Base-by-base conservation (phyloP, 2,329 filamentous ascomycete genomes). In the Aspergillus viridinutans region DNA sequence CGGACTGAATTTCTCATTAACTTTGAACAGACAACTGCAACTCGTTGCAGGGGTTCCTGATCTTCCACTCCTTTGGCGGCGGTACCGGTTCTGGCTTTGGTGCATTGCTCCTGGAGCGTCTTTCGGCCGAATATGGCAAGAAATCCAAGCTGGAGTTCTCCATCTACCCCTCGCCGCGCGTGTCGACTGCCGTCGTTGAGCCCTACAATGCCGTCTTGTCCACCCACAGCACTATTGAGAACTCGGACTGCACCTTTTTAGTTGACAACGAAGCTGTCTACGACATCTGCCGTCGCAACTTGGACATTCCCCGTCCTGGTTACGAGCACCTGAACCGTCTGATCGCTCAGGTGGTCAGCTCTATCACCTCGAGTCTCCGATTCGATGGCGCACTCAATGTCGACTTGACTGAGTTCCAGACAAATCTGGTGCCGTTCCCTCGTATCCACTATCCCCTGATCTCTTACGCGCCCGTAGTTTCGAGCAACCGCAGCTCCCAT, bases 401-500 rank as follows among this genome's bases (percentile, higher is more conserved):
- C 68, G 85, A 88, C 72, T 72, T 88, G 68, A 85, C 85, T 68
- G 85, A 88, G 70, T 88, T 88, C 78, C 85, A 88, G 75, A 88
- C 85, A 64, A 88, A 88, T 72, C 73, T 88, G 73, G 85, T 87
- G 53, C 85, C 85, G 6, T 88, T 85, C 72, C 85, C 85, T 25
- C 81, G 85, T 69, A 87, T 88, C 64, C 85, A 88, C 71, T 88
- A 86, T 70, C 85, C 85, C 45, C 73, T 88, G 62, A 85, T 87
- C 73, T 83, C 80, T 64, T 88, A 86, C 65, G 83, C 85, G 1
- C 85, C 85, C 2, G 84, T 88, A 54, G 79, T 87, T 58, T 84
- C 81, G 29, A 85, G 85, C 58, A 81, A 83, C 79, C 90, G 90
- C 83, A 90, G 88, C 75, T 84, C 86, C 50, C 90, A 94, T 72